Evolutionary conservation across 768 basidiomycete genomes (phyloP).

Genomic region (Tylopilus rubrobrunneus): DNA sequence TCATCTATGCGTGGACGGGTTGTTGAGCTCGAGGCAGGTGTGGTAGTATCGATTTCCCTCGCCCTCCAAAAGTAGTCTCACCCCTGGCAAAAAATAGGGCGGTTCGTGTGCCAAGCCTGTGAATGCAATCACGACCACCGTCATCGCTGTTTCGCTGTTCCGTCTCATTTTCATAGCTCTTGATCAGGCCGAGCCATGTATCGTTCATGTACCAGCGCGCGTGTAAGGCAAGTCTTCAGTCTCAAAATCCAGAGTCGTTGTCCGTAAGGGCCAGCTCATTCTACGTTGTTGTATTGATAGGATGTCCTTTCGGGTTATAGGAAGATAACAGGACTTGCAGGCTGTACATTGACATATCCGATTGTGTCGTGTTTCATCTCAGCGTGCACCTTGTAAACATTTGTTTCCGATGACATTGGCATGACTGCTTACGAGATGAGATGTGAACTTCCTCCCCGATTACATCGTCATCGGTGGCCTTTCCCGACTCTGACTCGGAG

Average conservation of each 20-base stretch:
- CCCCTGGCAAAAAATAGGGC: background rate
- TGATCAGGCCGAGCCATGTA: background rate
- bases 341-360: background rate
- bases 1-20: background rate
- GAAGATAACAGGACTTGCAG: background rate
- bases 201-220: too few relatives aligned
- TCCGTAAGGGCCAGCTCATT: background rate
- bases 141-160: background rate
- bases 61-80: background rate
- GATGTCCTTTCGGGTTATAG: background rate
- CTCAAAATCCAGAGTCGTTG: too few relatives aligned
- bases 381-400: background rate
- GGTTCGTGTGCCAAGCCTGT: background rate
- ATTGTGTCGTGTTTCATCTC: conserved; percentile 3
- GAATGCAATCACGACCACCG: background rate
- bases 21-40: background rate
- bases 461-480: background rate
- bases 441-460: background rate
- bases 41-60: background rate
- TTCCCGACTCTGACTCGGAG: too few relatives aligned
- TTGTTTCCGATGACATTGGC: background rate
- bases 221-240: too few relatives aligned
- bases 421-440: background rate
- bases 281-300: background rate
- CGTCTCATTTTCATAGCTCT: background rate